Base-by-base conservation (phyloP, 768 basidiomycete genomes). In the Coprinopsis sp. region DNA sequence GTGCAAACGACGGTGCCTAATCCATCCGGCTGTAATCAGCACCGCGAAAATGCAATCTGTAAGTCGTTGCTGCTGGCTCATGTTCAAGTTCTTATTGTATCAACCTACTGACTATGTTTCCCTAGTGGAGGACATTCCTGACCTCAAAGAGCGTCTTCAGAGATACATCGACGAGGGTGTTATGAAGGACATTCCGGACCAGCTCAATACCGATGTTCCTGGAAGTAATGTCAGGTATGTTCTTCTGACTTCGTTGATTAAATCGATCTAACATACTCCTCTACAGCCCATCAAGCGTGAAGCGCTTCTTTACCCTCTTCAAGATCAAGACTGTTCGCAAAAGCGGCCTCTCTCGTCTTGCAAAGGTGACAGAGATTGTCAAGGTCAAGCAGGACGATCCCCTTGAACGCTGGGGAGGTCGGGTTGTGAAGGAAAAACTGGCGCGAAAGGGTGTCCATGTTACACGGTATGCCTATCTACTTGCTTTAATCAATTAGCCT, bases 361-460 rank as follows among this genome's bases (percentile, higher is more conserved):
- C 51, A 6, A 37, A 46, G 34, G 54, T 37, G 4, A 16, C 43
- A 1, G 49, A 50, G 13, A 51, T 56, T 31, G 6, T 49, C 2
- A 21, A 37, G 3, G 6, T 50, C 3, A 30, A 37, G 7, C n/a
- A 53, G 22, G 53, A 56, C 5, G 57, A 58, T 42, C 51, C 53
- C 6, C 33, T 53, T 8, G 42, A 48, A 23, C 22, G 47, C n/a
- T 51, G 47, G 50, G 57, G 54, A 1, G 6, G 6, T 39, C 39
- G 57, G 16, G 4, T 37, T 0, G n/a, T 56, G 8, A 39, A 58
- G 42, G 57, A 56, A 25, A 47, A 54, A 37, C 44, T 58, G 11
- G 51, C 46, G 1, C 12, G 1, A 1, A n/a, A 50, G 11, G 49
- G 44, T 0, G 46, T 54, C 24, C 54, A 56, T 31, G 54, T 56